These are phyloP conservation scores for Solanum paucissectum DNA, from an alignment of 257 asterid species.

Conservation along the genomic window DNA sequence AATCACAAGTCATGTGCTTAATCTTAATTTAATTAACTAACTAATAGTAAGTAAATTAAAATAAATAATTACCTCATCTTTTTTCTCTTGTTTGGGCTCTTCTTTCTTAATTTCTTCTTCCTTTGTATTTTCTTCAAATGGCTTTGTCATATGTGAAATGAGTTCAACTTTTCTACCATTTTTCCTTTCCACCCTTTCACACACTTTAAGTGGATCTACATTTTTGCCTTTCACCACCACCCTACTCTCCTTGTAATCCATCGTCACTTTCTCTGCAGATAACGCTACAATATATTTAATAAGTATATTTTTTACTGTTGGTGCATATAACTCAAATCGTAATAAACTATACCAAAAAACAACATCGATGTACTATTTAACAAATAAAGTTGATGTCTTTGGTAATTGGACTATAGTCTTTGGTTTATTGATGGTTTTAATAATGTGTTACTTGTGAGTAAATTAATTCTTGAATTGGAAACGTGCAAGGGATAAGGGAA, in stretches of 20 bases:
- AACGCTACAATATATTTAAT: neutral
- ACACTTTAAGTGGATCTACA: slow-evolving; percentile 60
- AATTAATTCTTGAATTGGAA: neutral
- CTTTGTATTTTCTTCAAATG: slow-evolving; percentile 14
- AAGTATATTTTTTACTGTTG: neutral
- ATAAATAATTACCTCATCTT: slow-evolving; percentile 33
- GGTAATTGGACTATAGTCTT: neutral
- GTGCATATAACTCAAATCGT: neutral
- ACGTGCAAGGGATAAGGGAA: neutral
- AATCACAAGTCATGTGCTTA: neutral
- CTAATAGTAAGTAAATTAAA: neutral
- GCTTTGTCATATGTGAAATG: slow-evolving; percentile 56
- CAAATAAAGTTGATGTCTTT: neutral
- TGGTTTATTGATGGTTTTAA: neutral
- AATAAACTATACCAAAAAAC: neutral
- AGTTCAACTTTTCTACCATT: slow-evolving; percentile 54
- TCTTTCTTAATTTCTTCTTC: neutral
- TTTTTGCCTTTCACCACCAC: slow-evolving; percentile 80
- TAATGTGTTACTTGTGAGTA: neutral
- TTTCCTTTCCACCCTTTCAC: slow-evolving; percentile 55
- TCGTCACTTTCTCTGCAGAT: slow-evolving; percentile 28
- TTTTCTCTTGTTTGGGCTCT: slow-evolving; percentile 23
- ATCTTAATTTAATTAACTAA: neutral
- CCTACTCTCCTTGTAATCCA: slow-evolving; percentile 58
- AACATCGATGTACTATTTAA: neutral